Percentiles rank a stretch among this genome's conserved stretches.
Conservation (phyloP, 2,329 filamentous ascomycete genomes). For the Aspergillus pseudoterreus region DNA sequence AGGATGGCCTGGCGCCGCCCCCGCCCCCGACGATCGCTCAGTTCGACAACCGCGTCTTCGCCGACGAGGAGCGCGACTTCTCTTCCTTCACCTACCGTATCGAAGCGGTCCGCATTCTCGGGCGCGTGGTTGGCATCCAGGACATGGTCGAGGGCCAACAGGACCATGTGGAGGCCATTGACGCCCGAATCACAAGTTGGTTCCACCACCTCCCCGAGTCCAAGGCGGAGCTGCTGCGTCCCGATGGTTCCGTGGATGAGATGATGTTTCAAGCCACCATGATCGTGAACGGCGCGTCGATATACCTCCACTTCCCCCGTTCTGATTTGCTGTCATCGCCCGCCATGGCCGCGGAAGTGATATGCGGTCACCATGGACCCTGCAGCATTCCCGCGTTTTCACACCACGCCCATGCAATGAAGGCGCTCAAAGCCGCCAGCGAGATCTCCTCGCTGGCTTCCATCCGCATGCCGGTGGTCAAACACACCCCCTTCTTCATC, state of each 20-base stretch:
- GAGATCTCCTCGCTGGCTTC: constrained; percentile 74
- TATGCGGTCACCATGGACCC: constrained; percentile 39
- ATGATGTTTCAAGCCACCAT: constrained; percentile 90
- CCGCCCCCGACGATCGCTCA: constrained; percentile 63
- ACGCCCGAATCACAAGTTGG: constrained; percentile 66
- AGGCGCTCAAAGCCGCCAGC: constrained; percentile 74
- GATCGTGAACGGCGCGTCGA: constrained; percentile 61
- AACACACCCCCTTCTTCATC: constrained; percentile 80
- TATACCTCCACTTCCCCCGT: constrained; percentile 75
- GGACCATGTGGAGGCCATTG: constrained; percentile 58
- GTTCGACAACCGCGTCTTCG: constrained; percentile 74
- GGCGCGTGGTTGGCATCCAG: constrained; percentile 60
- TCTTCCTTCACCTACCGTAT: constrained; percentile 85
- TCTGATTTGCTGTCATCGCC: constrained; percentile 64
- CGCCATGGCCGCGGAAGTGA: constrained; percentile 47
- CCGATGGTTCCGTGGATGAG: constrained; percentile 72
- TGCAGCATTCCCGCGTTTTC: constrained; percentile 38
- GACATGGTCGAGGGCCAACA: constrained; percentile 39
- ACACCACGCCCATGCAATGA: constrained; percentile 62
- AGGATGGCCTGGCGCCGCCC: constrained; percentile 52
- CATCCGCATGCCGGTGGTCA: constrained; percentile 53
- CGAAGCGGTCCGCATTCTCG: constrained; percentile 73
- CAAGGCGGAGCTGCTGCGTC: constrained; percentile 67
- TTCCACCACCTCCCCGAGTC: constrained; percentile 69
- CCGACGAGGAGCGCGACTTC: constrained; percentile 63